phyloP scores from a whole-genome alignment of 176 grass and related monocot species.

The Echinochloa phyllopogon region DNA sequence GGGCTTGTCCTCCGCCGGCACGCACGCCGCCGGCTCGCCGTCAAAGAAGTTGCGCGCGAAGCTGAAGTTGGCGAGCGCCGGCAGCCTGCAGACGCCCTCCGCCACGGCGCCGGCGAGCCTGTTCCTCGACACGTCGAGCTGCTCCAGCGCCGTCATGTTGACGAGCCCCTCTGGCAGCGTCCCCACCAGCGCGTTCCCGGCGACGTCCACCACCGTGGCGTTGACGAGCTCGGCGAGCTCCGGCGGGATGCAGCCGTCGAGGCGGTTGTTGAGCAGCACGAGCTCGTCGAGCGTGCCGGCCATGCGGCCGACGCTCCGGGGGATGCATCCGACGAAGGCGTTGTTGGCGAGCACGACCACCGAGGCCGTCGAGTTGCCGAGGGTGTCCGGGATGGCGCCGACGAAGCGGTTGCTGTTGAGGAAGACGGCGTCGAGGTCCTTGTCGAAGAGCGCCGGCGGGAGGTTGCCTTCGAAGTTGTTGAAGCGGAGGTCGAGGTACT shows the following conservation, averaged over 20 bases:
- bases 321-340: conserved; percentile 68
- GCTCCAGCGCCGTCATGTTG: conserved; percentile 50
- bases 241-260: conserved; percentile 65
- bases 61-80: conserved; percentile 57
- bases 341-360: conserved; percentile 78
- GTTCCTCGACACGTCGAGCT: conserved; percentile 64
- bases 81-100: conserved; percentile 46
- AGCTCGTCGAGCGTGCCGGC: conserved; percentile 64
- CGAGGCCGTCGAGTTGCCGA: conserved; percentile 64
- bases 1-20: not conserved
- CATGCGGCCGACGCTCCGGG: conserved; percentile 64
- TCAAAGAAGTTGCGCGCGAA: conserved; percentile 78
- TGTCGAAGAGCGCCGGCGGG: conserved; percentile 62
- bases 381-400: conserved; percentile 49
- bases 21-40: conserved; percentile 41
- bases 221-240: conserved; percentile 52
- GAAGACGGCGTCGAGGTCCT: conserved; percentile 72
- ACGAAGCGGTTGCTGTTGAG: conserved; percentile 77
- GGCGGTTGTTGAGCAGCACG: conserved; percentile 60
- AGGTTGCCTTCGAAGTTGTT: conserved; percentile 74
- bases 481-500: conserved; percentile 75
- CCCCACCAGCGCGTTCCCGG: conserved; percentile 53
- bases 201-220: conserved; percentile 55
- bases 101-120: conserved; percentile 45
- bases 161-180: conserved; percentile 48